phyloP scores from a whole-genome alignment of 805 yeast species.

The Kodamaea fukazawae region DNA sequence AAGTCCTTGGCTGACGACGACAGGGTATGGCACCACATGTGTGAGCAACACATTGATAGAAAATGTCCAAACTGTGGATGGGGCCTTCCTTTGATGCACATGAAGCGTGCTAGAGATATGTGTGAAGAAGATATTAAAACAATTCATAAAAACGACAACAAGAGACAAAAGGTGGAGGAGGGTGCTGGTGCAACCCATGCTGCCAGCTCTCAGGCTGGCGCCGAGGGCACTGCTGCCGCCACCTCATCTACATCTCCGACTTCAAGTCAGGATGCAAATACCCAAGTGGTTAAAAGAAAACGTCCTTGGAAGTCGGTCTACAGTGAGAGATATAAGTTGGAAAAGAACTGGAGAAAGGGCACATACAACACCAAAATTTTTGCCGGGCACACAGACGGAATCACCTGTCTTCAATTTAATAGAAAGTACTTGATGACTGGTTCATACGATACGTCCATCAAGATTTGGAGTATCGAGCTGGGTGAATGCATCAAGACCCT shows the following conservation, averaged over 20 bases:
- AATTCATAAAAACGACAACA: constrained; percentile 8
- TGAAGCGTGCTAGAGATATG: constrained; percentile 65
- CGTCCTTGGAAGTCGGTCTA: constrained; percentile 97
- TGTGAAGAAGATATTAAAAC: constrained; percentile 19
- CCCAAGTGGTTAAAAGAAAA: constrained; percentile 62
- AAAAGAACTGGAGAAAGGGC: constrained; percentile 93
- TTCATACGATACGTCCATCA: constrained; percentile 84
- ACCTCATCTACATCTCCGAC: constrained; percentile 1
- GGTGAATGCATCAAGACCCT: constrained; percentile 77
- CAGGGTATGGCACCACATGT: constrained; percentile 96
- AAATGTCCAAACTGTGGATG: constrained; percentile 98
- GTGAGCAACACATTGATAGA: constrained; percentile 96
- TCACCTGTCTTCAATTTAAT: constrained; percentile 84
- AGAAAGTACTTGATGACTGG: constrained; percentile 79
- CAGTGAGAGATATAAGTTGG: constrained; percentile 85
- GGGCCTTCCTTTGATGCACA: constrained; percentile 95
- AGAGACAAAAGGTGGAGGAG: constrained; percentile 11
- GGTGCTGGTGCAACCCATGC: constrained; percentile 3
- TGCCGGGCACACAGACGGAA: constrained; percentile 82
- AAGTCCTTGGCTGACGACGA: constrained; percentile 90
- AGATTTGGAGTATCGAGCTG: constrained; percentile 87
- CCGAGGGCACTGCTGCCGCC: constrained; percentile 19
- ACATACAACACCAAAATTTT: constrained; percentile 60
- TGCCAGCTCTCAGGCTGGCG: constrained; percentile 1
- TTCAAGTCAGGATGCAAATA: constrained; percentile 37